These are phyloP conservation scores for Inonotus obliquus DNA, from an alignment of 1,284 basidiomycete genomes.

Conservation along the genomic window DNA sequence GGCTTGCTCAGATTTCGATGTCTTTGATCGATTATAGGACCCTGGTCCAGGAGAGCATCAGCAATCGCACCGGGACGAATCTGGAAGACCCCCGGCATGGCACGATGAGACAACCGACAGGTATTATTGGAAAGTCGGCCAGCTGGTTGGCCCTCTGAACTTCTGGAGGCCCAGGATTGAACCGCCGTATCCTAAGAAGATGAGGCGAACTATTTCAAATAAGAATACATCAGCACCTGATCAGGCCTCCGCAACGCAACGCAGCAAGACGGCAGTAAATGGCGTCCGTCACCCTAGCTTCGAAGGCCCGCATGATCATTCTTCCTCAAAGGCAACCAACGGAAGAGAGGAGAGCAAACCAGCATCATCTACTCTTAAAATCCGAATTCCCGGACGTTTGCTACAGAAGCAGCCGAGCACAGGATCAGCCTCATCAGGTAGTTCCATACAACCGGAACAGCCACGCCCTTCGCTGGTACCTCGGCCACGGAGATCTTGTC, in stretches of 20 bases:
- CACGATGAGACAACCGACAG: too few relatives aligned
- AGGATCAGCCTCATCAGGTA: background rate
- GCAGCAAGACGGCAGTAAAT: background rate
- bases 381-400: slow-evolving; percentile 16
- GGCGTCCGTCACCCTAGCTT: background rate
- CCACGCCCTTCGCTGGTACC: background rate
- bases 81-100: too few relatives aligned
- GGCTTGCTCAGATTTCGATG: background rate
- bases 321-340: background rate
- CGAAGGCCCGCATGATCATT: background rate
- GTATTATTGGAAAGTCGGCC: too few relatives aligned
- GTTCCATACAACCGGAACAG: background rate
- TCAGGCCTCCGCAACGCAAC: background rate
- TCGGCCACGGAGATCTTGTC: slow-evolving; percentile 9
- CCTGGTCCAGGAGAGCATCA: too few relatives aligned
- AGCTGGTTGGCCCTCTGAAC: too few relatives aligned
- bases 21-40: too few relatives aligned
- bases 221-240: too few relatives aligned
- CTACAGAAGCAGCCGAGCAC: slow-evolving; percentile 1
- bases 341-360: background rate
- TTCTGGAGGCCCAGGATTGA: too few relatives aligned
- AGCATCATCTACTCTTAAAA: slow-evolving; percentile 10
- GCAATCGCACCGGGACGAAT: too few relatives aligned
- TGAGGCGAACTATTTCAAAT: too few relatives aligned
- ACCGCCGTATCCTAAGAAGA: too few relatives aligned